A percentile compares a stretch with the other conserved stretches of the same genome.
phyloP scores from a whole-genome alignment of 768 basidiomycete genomes.

The Calocybe indica region DNA sequence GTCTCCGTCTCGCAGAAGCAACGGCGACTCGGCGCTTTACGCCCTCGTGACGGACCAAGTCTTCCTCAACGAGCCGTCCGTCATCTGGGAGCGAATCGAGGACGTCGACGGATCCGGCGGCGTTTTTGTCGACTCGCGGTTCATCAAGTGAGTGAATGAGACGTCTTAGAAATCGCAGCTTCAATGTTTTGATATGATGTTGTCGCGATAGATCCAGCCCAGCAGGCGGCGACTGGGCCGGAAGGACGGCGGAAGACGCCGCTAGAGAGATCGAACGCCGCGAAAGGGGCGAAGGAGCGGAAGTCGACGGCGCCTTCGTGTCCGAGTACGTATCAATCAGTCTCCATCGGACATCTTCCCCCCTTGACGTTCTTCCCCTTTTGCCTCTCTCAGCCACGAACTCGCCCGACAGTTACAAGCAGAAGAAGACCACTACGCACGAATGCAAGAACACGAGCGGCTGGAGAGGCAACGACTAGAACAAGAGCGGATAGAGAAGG shows the following conservation, averaged over 20 bases:
- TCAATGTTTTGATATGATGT: no score
- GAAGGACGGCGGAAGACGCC: constrained; percentile 60
- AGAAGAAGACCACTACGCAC: constrained; percentile 64
- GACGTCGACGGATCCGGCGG: constrained; percentile 80
- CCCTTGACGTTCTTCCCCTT: constrained; percentile 4
- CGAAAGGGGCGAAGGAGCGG: constrained; percentile 25
- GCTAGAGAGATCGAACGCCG: constrained; percentile 38
- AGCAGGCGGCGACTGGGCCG: constrained; percentile 77
- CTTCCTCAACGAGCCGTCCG: constrained; percentile 68
- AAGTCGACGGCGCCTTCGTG: constrained; percentile 18
- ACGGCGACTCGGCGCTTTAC: constrained; percentile 47
- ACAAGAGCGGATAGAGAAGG: constrained; percentile 16
- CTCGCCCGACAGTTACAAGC: constrained; percentile 75
- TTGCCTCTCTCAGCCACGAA: constrained; percentile 37
- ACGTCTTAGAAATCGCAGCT: background rate
- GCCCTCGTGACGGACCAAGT: constrained; percentile 82
- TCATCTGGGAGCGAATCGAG: constrained; percentile 89
- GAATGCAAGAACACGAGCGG: constrained; percentile 24
- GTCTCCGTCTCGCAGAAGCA: background rate
- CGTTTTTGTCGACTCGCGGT: constrained; percentile 72
- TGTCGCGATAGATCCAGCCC: constrained; percentile 40
- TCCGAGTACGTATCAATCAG: constrained; percentile 48
- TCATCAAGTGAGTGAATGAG: constrained; percentile 25
- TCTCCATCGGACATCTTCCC: background rate
- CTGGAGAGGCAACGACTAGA: constrained; percentile 20